phyloP scores from a whole-genome alignment of 202 grass and related monocot species.

The Dendrocalamus latiflorus region DNA sequence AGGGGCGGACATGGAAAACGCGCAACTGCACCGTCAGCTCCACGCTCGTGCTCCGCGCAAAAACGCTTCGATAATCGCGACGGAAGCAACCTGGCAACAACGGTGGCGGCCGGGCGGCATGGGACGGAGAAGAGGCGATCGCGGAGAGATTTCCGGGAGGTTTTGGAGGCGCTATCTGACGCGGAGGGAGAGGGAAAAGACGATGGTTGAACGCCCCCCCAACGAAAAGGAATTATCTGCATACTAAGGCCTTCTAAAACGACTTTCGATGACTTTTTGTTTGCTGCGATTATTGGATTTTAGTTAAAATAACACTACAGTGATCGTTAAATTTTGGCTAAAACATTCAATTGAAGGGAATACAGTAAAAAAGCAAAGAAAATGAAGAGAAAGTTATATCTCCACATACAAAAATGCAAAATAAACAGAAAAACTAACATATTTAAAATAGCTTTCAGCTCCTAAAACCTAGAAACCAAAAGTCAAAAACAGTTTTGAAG shows the following conservation, averaged over 20 bases:
- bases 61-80: not conserved
- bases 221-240: not conserved
- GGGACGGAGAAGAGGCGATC: not conserved
- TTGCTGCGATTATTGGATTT: too few relatives aligned
- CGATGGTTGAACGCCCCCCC: not conserved
- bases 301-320: too few relatives aligned
- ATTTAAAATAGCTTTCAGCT: too few relatives aligned
- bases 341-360: too few relatives aligned
- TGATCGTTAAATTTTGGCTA: too few relatives aligned
- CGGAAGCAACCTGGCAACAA: not conserved
- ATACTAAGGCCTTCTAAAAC: not conserved
- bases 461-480: too few relatives aligned
- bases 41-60: not conserved
- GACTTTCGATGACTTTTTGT: too few relatives aligned
- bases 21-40: not conserved
- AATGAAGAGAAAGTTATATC: too few relatives aligned
- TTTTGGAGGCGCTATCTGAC: not conserved
- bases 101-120: not conserved
- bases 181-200: not conserved
- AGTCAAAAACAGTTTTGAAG: too few relatives aligned
- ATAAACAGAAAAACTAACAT: too few relatives aligned
- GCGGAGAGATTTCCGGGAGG: not conserved
- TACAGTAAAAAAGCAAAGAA: too few relatives aligned
- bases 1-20: slow-evolving; percentile 11
- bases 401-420: too few relatives aligned